phyloP scores from a whole-genome alignment of 2,329 filamentous ascomycete species.

The Diplodia intermedia region DNA sequence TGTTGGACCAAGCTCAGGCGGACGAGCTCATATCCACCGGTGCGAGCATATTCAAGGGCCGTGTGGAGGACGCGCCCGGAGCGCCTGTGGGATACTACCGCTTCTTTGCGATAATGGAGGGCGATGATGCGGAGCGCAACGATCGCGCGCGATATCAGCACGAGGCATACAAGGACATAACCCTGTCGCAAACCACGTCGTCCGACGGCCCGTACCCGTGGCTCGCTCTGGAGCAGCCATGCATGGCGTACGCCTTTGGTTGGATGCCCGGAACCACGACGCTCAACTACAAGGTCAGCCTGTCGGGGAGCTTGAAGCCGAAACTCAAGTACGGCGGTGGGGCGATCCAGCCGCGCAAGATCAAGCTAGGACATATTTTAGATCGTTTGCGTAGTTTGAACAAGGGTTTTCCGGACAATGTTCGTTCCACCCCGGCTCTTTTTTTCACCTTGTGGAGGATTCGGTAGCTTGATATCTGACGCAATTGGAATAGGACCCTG shows the following conservation, averaged over 20 bases:
- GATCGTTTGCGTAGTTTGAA: slow-evolving; percentile 53
- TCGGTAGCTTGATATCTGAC: slow-evolving; percentile 22
- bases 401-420: slow-evolving; percentile 51
- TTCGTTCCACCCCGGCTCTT: slow-evolving; percentile 41
- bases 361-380: slow-evolving; percentile 60
- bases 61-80: slow-evolving; percentile 47
- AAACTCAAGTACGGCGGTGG: slow-evolving; percentile 63
- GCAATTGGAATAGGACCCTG: slow-evolving; percentile 50
- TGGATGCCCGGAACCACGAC: slow-evolving; percentile 72
- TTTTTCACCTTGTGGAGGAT: neutral
- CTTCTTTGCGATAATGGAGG: slow-evolving; percentile 51
- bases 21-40: slow-evolving; percentile 50
- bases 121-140: slow-evolving; percentile 47
- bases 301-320: slow-evolving; percentile 64
- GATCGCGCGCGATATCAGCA: slow-evolving; percentile 48
- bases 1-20: slow-evolving; percentile 43
- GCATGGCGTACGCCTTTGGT: slow-evolving; percentile 72
- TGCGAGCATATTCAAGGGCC: slow-evolving; percentile 51
- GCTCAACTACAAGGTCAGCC: slow-evolving; percentile 71
- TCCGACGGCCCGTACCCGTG: slow-evolving; percentile 60
- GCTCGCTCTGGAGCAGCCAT: slow-evolving; percentile 77
- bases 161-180: slow-evolving; percentile 47
- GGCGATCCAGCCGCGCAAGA: slow-evolving; percentile 66
- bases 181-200: slow-evolving; percentile 47
- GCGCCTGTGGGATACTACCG: slow-evolving; percentile 47